Evolutionary conservation across 345 rosid genomes (phyloP).

Genomic region (Brassica nigra): DNA sequence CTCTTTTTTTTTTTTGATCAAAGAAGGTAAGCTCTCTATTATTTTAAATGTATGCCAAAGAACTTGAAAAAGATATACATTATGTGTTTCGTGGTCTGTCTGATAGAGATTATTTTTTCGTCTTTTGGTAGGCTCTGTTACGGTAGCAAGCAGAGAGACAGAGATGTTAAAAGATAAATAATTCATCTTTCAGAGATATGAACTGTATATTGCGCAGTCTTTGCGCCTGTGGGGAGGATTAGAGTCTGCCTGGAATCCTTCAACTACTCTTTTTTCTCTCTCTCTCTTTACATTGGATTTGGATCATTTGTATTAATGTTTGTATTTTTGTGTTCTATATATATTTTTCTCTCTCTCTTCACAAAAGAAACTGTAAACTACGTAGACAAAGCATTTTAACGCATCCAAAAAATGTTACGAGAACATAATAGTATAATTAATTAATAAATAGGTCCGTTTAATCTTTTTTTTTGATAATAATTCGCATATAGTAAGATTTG

Average conservation of each 20-base stretch:
- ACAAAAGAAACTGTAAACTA: neutral
- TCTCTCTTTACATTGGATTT: neutral
- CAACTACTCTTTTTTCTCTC: neutral
- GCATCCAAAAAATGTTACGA: neutral
- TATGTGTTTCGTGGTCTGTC: neutral
- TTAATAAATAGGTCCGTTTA: conserved; percentile 8
- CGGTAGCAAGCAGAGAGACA: conserved; percentile 6
- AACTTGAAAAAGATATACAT: no score
- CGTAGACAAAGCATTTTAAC: neutral
- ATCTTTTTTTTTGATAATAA: neutral
- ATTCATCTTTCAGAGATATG: conserved; percentile 10
- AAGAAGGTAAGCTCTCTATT: no score
- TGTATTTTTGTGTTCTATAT: neutral
- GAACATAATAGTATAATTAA: neutral
- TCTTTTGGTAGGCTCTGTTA: conserved; percentile 38
- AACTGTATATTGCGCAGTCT: conserved; percentile 6
- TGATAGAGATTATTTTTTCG: neutral
- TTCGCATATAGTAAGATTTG: neutral
- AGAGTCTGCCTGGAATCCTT: neutral
- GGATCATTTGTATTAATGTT: neutral
- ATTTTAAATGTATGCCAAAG: neutral
- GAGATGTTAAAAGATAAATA: neutral
- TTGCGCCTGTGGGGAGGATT: conserved; percentile 9
- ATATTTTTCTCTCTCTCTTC: neutral
- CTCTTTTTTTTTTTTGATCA: neutral